phyloP scores from a whole-genome alignment of 352 stramenopile genomes.

The Pseudoperonospora humuli region DNA sequence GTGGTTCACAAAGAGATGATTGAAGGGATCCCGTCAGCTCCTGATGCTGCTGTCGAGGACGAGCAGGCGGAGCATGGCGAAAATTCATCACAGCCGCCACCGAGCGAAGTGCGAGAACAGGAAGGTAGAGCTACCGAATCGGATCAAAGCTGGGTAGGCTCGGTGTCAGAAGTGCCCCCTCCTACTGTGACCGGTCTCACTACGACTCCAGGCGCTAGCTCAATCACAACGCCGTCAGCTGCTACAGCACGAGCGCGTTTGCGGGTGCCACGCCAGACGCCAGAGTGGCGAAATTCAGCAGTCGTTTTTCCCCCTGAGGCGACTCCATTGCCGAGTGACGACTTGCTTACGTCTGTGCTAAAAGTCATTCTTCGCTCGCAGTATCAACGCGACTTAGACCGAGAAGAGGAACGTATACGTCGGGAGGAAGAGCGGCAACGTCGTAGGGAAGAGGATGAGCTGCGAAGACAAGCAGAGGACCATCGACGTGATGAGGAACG shows the following conservation, averaged over 20 bases:
- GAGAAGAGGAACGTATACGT: slow-evolving; percentile 22
- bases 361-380: slow-evolving; percentile 30
- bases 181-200: neutral
- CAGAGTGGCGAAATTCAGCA: slow-evolving; percentile 19
- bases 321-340: slow-evolving; percentile 17
- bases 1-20: slow-evolving; percentile 33
- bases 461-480: slow-evolving; percentile 26
- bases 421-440: slow-evolving; percentile 24
- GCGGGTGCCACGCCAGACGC: slow-evolving; percentile 1
- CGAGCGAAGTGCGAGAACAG: slow-evolving; percentile 11
- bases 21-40: slow-evolving; percentile 12
- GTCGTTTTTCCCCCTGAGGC: slow-evolving; percentile 13
- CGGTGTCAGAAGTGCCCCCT: slow-evolving; percentile 4
- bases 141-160: slow-evolving; percentile 21
- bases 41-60: slow-evolving; percentile 1
- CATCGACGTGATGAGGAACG: slow-evolving; percentile 30
- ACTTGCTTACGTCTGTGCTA: slow-evolving; percentile 26
- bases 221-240: neutral
- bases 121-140: slow-evolving; percentile 18
- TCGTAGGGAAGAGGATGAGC: slow-evolving; percentile 20
- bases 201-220: neutral
- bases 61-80: slow-evolving; percentile 14
- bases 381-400: slow-evolving; percentile 30
- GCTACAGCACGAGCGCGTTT: slow-evolving; percentile 2
- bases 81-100: slow-evolving; percentile 12